phyloP scores from a whole-genome alignment of 768 basidiomycete species.

The Boletus rubropictus region DNA sequence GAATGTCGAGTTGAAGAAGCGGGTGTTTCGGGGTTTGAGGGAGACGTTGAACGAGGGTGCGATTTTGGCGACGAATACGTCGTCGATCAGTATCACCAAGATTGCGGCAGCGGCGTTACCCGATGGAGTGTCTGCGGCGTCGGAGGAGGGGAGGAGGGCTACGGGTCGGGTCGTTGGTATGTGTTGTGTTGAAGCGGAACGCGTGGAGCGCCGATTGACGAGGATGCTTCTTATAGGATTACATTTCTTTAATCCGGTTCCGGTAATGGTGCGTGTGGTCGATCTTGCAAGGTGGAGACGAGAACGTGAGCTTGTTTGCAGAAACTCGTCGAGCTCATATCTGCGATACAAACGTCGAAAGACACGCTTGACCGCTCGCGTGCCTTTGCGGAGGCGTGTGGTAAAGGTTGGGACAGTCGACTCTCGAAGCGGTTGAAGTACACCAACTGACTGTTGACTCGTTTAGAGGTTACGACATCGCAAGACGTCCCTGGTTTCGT shows the following conservation, averaged over 20 bases:
- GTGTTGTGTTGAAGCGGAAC: conserved; percentile 12
- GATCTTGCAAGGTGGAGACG: not conserved
- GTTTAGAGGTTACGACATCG: conserved; percentile 81
- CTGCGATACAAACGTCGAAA: conserved; percentile 83
- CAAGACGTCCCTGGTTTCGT: conserved; percentile 93
- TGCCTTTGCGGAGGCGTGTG: conserved; percentile 80
- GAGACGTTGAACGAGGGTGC: conserved; percentile 62
- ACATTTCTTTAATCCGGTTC: conserved; percentile 96
- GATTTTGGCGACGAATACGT: conserved; percentile 90
- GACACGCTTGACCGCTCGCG: conserved; percentile 72
- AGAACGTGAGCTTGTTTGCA: conserved; percentile 21
- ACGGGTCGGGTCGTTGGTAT: conserved; percentile 79
- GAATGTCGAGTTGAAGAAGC: conserved; percentile 67
- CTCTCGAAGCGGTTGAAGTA: not conserved
- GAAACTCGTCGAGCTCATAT: conserved; percentile 95
- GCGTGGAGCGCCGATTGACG: no score
- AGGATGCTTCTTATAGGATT: conserved; percentile 43
- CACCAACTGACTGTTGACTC: not conserved
- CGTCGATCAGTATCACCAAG: conserved; percentile 91
- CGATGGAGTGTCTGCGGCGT: conserved; percentile 49
- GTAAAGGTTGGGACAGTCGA: conserved; percentile 54
- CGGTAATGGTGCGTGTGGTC: conserved; percentile 70
- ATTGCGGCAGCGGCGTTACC: conserved; percentile 78
- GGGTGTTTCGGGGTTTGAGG: conserved; percentile 68
- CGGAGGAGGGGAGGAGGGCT: conserved; percentile 54